phyloP scores from a whole-genome alignment of 768 basidiomycete genomes.

The Lentinula aciculospora region DNA sequence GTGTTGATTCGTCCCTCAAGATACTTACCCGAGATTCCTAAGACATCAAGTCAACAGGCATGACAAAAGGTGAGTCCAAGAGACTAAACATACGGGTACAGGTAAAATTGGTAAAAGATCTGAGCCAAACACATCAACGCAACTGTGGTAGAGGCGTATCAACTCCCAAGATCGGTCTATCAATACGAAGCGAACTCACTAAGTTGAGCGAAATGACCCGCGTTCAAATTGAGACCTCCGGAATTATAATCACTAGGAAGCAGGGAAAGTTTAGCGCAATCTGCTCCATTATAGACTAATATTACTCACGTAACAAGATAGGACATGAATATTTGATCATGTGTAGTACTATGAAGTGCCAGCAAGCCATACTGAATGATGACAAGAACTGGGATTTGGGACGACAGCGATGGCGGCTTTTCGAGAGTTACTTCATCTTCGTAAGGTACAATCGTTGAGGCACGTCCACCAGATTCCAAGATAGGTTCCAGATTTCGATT shows the following conservation, averaged over 20 bases:
- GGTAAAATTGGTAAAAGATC: conserved; percentile 86
- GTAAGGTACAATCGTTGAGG: conserved; percentile 22
- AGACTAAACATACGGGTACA: conserved; percentile 68
- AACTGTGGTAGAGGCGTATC: conserved; percentile 38
- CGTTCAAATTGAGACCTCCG: conserved; percentile 89
- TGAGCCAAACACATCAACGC: conserved; percentile 94
- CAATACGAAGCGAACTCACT: conserved; percentile 41
- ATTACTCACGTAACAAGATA: conserved; percentile 80
- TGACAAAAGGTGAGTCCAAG: background rate
- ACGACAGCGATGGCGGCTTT: conserved; percentile 60
- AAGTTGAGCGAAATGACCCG: conserved; percentile 88
- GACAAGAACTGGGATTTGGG: conserved; percentile 75
- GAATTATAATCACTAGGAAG: conserved; percentile 61
- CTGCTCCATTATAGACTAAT: conserved; percentile 7
- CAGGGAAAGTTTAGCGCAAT: conserved; percentile 6
- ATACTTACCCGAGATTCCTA: conserved; percentile 61
- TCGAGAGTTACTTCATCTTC: conserved; percentile 35
- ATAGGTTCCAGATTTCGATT: conserved; percentile 45
- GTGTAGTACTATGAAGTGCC: conserved; percentile 84
- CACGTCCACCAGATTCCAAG: conserved; percentile 37
- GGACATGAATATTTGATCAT: conserved; percentile 88
- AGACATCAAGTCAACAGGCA: background rate
- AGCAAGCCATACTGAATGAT: conserved; percentile 89
- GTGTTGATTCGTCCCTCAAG: background rate
- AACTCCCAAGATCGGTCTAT: conserved; percentile 4